Percentiles rank a stretch among this genome's conserved stretches.
Conservation (phyloP, 805 yeast genomes). For the Phaffomyces thermotolerans region DNA sequence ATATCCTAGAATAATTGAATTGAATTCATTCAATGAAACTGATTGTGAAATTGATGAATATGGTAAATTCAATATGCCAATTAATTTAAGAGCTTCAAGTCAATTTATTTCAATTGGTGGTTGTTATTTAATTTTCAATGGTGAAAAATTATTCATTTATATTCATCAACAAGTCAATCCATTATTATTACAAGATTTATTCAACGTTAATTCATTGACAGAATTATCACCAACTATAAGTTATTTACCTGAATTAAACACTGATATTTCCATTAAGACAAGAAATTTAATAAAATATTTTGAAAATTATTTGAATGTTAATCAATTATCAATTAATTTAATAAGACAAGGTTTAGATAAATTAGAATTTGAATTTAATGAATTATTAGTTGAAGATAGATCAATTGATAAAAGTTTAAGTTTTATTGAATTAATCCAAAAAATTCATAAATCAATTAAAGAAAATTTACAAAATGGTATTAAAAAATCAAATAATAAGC, state of each 20-base stretch:
- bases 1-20: conserved; percentile 73
- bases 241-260: conserved; percentile 63
- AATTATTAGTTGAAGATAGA: conserved; percentile 69
- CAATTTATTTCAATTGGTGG: conserved; percentile 52
- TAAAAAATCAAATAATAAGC: neutral
- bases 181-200: conserved; percentile 61
- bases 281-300: conserved; percentile 55
- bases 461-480: conserved; percentile 43
- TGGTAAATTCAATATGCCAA: conserved; percentile 43
- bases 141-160: conserved; percentile 52
- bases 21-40: conserved; percentile 54
- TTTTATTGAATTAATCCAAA: conserved; percentile 59
- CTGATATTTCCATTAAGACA: conserved; percentile 62
- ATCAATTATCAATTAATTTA: conserved; percentile 43
- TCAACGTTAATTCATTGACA: conserved; percentile 45
- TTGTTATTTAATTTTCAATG: conserved; percentile 71
- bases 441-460: conserved; percentile 57
- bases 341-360: conserved; percentile 62
- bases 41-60: conserved; percentile 45
- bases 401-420: conserved; percentile 44
- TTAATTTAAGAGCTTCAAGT: conserved; percentile 37
- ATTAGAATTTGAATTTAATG: conserved; percentile 35
- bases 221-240: conserved; percentile 26
- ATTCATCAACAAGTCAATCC: conserved; percentile 64
- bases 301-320: conserved; percentile 32